A percentile compares a stretch with the other conserved stretches of the same genome.
Conservation (phyloP, 23 red algal genomes). For the Gracilaria vermiculophylla region DNA sequence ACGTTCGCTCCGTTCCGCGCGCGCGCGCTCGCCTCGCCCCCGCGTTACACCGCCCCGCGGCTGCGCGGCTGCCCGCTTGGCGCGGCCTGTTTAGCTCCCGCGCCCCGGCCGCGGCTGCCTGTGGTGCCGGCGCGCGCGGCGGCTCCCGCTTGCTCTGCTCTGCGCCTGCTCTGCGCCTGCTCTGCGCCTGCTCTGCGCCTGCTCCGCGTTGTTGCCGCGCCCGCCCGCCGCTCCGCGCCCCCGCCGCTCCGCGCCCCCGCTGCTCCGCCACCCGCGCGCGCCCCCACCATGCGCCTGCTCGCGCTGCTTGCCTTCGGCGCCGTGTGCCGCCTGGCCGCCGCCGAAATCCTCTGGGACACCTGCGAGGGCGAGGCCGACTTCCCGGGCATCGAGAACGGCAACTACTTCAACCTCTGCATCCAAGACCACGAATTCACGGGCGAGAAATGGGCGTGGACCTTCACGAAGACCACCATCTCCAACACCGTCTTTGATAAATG, state of each 20-base stretch:
- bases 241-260: no score
- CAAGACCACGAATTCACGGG: slow-evolving; percentile 19
- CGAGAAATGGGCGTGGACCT: slow-evolving; percentile 24
- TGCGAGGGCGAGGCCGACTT: slow-evolving; percentile 48
- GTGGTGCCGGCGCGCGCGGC: no score
- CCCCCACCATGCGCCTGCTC: neutral
- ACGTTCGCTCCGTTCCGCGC: neutral
- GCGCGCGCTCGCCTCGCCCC: neutral
- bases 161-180: no score
- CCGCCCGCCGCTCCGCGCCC: no score
- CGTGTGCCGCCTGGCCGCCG: neutral
- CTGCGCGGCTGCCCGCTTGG: no score
- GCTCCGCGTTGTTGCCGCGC: no score
- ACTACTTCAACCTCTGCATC: slow-evolving; percentile 68
- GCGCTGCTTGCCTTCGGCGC: neutral
- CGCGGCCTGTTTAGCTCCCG: no score
- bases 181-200: no score
- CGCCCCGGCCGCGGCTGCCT: no score
- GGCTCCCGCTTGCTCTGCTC: no score
- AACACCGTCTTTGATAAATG: slow-evolving; percentile 43
- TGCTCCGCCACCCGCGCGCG: neutral
- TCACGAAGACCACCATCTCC: slow-evolving; percentile 20
- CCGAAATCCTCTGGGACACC: slow-evolving; percentile 41
- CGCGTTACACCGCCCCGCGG: no score
- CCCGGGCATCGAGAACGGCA: slow-evolving; percentile 39